A percentile compares a stretch with the other conserved stretches of the same genome.
phyloP scores from a whole-genome alignment of 2,329 filamentous ascomycete genomes.

The Aspergillus aculeatus region DNA sequence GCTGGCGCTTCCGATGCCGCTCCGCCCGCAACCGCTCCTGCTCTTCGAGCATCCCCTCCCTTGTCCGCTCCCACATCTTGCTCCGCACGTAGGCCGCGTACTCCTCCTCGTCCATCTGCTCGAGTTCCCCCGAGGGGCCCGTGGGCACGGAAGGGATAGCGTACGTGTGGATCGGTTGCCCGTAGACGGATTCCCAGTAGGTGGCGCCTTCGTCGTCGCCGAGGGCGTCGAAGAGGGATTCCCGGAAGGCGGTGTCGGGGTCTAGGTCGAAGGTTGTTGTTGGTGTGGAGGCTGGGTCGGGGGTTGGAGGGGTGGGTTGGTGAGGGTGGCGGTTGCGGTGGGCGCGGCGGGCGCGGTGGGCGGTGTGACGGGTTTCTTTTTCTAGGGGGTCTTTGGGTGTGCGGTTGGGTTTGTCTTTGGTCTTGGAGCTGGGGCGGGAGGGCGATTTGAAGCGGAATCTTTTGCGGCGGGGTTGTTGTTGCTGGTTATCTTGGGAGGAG shows the following conservation, averaged over 20 bases:
- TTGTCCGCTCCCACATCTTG: slow-evolving; percentile 94
- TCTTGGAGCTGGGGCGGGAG: slow-evolving; percentile 7
- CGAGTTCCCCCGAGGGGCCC: slow-evolving; percentile 59
- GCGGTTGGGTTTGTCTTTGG: slow-evolving; percentile 14
- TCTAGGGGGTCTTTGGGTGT: slow-evolving; percentile 15
- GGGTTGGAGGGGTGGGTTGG: neutral
- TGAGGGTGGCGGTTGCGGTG: slow-evolving; percentile 17
- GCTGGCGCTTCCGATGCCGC: slow-evolving; percentile 48
- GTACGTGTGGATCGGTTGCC: slow-evolving; percentile 87
- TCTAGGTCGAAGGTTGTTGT: slow-evolving; percentile 46
- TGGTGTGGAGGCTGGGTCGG: neutral
- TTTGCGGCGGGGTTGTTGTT: slow-evolving; percentile 21
- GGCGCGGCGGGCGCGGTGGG: neutral
- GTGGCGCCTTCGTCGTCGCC: slow-evolving; percentile 93
- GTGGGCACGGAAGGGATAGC: slow-evolving; percentile 49
- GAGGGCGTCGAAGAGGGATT: slow-evolving; percentile 94
- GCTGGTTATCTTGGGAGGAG: too few relatives aligned
- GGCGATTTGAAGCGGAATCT: slow-evolving; percentile 39
- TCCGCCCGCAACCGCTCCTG: slow-evolving; percentile 61
- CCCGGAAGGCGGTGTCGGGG: slow-evolving; percentile 76
- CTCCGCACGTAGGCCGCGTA: slow-evolving; percentile 81
- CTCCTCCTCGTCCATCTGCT: slow-evolving; percentile 88
- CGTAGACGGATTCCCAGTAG: slow-evolving; percentile 97
- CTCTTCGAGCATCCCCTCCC: slow-evolving; percentile 79
- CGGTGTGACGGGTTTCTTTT: slow-evolving; percentile 5